Base-by-base conservation (phyloP, 257 asterid genomes). In the Penstemon barbatus region DNA sequence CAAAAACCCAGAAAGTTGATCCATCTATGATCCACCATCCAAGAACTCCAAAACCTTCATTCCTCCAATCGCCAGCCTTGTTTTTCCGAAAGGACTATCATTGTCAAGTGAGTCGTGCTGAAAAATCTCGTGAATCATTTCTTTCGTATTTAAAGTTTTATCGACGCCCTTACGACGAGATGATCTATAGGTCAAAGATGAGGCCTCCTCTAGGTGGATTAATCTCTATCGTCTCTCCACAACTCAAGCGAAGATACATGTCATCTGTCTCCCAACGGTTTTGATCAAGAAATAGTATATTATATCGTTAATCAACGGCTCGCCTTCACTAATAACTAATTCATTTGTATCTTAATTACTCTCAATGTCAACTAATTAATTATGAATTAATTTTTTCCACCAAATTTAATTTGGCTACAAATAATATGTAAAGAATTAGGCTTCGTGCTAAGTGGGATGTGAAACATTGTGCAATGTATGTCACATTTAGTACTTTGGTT, bases 151-250 rank as follows among this genome's bases (percentile, higher is more conserved):
- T 90, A 77, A 90, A 79, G 50, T 89, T 94, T 49, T 94, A 94
- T 56, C 85, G 95, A 3, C 71, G 89, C 38, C 99, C 95, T 8
- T 90, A 94, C 42, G 96, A 94, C 13, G 99, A 94, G 74, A 94
- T 94, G 99, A 81, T 72, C 75, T 94, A 94, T 41, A 39, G 96
- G 69, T 87, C 99, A 9, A 90, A 89, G 79, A 90, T 94, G 96
- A 82, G 83, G 70, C 99, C 99, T 0, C 99, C 97, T 0, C 80
- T 90, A 0, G 96, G 99, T 0, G 97, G 99, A 38, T 85, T 90
- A 43, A 79, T 94, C 70, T 91, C 99, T 9, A 90, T 94, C 59
- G 90, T 93, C 40, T 76, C 97, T 8, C 91, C 97, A 0, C 97
- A 86, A 0, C 36, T 88, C 36, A 82, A 66, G 54, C 85, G 95